Evolutionary conservation across 768 basidiomycete genomes (phyloP), one percentile per base, ranked within the genome.

Genomic region (Filobasidium floriforme): DNA sequence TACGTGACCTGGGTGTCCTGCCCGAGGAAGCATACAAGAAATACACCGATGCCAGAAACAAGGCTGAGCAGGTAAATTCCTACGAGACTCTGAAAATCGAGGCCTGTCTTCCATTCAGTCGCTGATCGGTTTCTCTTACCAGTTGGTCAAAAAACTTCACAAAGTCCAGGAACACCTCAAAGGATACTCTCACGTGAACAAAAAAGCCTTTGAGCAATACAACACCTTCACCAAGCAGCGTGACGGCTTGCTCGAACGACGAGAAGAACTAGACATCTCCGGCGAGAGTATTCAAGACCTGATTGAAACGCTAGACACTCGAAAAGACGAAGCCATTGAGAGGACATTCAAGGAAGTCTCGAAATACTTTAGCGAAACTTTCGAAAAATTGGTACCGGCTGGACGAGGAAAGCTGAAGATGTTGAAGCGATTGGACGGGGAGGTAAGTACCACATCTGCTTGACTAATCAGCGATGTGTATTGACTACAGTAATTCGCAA

Each of bases 201-300:
- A 99, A 83, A 97, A 98, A 75, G 96, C 94, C 0, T 94, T 94
- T 75, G 96, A 99, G 77, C 94, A 98, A 77, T 98, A 96, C 81
- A 90, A 85, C 77, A 93, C 91, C 76, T 98, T 98, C 78, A 96
- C 93, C 9, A 97, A 94, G 76, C 94, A 98, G 77, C 88, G 93
- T 1, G 93, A 98, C 75, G 89, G 92, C 71, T 85, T 97, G 3
- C 77, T 89, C 51, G 83, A 87, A 67, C 88, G 96, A 4, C 85
- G 92, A 10, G 88, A 90, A 70, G 96, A 98, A 76, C 82, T 98
- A 37, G 93, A 97, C 70, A 87, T 86, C 66, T 92, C 91, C 1
- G 91, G 90, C 0, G 74, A 83, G 59, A 92, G 91, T 46, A 98
- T 99, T 70, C 86, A 92, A 70, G 90, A 94, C 72, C 84, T 99